These are phyloP conservation scores for Asterophora lycoperdoides DNA, from an alignment of 768 basidiomycete genomes.

Conservation along the genomic window DNA sequence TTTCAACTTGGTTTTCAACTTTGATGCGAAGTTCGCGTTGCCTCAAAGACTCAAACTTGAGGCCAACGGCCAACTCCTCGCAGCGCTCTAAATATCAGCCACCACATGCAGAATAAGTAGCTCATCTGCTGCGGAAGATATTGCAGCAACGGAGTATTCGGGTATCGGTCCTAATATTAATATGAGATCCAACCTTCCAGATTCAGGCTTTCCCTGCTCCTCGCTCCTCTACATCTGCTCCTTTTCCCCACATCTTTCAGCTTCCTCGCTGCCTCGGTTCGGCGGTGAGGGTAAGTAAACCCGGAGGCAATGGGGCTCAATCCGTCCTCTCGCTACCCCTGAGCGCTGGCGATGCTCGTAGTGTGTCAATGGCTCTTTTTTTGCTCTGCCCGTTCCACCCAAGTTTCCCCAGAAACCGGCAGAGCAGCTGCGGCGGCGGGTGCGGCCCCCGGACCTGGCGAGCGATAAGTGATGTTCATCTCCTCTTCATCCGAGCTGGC, in stretches of 20 bases:
- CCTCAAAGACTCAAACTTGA: no score
- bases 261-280: constrained; percentile 1
- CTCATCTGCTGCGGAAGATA: no score
- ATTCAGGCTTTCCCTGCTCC: background rate
- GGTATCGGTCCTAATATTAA: constrained; percentile 9
- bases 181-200: background rate
- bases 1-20: no score
- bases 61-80: no score
- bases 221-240: background rate
- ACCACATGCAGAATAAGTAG: no score
- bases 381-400: constrained; percentile 21
- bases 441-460: constrained; percentile 44
- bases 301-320: constrained; percentile 67
- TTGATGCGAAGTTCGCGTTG: no score
- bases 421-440: constrained; percentile 32
- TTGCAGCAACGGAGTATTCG: background rate
- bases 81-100: no score
- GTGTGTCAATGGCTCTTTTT: constrained; percentile 68
- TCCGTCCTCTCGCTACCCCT: constrained; percentile 73
- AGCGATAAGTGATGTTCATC: constrained; percentile 66
- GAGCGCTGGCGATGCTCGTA: constrained; percentile 79
- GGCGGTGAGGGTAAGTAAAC: constrained; percentile 12
- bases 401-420: constrained; percentile 15
- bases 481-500: constrained; percentile 63
- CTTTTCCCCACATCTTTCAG: background rate